These are phyloP conservation scores for Parmelia sp. DNA, from an alignment of 495 filamentous ascomycete species.

Conservation along the genomic window DNA sequence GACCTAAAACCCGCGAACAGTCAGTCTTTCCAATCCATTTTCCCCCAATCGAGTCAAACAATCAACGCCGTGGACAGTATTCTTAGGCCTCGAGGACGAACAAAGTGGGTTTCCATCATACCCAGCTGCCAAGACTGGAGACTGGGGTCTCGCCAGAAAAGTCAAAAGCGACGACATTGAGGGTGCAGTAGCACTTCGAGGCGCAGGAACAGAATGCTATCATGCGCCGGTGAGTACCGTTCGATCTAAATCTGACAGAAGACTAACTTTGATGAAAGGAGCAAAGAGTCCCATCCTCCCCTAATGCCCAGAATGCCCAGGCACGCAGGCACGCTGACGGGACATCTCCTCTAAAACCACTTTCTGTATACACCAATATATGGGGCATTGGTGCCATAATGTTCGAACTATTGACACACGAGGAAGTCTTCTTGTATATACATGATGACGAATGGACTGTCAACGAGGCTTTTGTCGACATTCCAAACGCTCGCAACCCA, in stretches of 20 bases:
- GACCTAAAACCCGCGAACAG: not conserved
- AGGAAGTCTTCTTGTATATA: not conserved
- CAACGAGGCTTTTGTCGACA: not conserved
- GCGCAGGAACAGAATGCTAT: not conserved
- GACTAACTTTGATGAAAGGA: not conserved
- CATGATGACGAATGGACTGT: not conserved
- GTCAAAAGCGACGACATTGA: not conserved
- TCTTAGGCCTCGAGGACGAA: not conserved
- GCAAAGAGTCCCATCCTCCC: not conserved
- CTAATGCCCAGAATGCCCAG: not conserved
- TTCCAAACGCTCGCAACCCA: not conserved
- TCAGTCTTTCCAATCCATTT: not conserved
- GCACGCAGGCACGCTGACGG: not conserved
- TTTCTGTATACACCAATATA: not conserved
- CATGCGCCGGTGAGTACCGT: not conserved
- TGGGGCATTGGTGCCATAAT: not conserved
- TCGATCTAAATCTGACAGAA: too few species aligned
- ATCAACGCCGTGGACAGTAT: not conserved
- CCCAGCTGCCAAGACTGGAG: not conserved
- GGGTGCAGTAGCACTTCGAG: not conserved
- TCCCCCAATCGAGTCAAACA: not conserved
- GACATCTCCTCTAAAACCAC: not conserved
- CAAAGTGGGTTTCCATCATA: not conserved
- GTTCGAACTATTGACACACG: not conserved
- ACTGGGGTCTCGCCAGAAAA: not conserved